These are phyloP conservation scores for Jatropha curcas DNA, from an alignment of 345 rosid genomes.

Conservation along the genomic window DNA sequence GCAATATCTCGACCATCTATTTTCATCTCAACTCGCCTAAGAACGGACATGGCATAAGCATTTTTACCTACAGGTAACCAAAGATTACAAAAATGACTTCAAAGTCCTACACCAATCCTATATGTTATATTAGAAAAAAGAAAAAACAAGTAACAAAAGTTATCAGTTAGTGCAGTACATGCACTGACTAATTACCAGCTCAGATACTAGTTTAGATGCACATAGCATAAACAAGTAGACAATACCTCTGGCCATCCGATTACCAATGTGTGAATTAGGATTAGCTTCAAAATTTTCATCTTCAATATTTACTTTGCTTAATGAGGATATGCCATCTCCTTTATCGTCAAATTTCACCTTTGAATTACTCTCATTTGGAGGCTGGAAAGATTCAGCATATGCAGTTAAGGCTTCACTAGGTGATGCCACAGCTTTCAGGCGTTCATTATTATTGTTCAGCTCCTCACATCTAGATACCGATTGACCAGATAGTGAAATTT, in stretches of 20 bases:
- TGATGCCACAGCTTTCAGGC: conserved; percentile 23
- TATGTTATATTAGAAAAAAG: not conserved
- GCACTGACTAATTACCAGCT: conserved; percentile 7
- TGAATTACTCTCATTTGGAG: conserved; percentile 28
- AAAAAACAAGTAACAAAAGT: no score
- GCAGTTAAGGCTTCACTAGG: conserved; percentile 32
- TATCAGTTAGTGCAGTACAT: conserved; percentile 7
- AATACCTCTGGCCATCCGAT: conserved; percentile 60
- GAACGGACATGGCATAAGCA: conserved; percentile 78
- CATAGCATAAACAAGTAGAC: no score
- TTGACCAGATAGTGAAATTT: conserved; percentile 24
- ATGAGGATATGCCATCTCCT: conserved; percentile 32
- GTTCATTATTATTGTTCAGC: conserved; percentile 28
- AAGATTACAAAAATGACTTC: conserved; percentile 10
- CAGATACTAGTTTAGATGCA: no score
- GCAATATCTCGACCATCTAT: conserved; percentile 74
- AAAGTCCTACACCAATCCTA: not conserved
- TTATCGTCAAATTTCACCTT: conserved; percentile 37
- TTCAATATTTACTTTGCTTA: conserved; percentile 35
- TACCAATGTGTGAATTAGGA: conserved; percentile 33
- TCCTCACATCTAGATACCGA: conserved; percentile 23
- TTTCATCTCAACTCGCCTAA: conserved; percentile 76
- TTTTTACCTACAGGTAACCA: conserved; percentile 59
- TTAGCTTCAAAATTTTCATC: conserved; percentile 48
- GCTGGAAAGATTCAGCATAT: conserved; percentile 36